Conservation (phyloP, 1,139 yeast species). For the Saccharomyces pastorianus region DNA sequence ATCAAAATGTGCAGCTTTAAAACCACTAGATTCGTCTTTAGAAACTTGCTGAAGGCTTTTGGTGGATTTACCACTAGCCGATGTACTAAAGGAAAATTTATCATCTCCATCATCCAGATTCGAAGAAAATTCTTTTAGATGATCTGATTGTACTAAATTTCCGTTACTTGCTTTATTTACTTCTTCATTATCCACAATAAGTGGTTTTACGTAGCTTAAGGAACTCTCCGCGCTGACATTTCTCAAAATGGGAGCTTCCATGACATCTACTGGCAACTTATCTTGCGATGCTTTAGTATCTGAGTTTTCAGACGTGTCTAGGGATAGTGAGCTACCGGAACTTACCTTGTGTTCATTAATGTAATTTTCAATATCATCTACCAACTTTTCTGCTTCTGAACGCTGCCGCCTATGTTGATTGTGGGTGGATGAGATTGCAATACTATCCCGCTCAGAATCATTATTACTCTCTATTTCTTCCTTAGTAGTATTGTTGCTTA, state of each 20-base stretch:
- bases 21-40: constrained; percentile 2
- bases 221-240: constrained; percentile 8
- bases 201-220: constrained; percentile 12
- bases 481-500: not conserved
- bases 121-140: not conserved
- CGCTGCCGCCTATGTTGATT: constrained; percentile 23
- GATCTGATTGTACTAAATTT: not conserved
- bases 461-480: not conserved
- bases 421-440: not conserved
- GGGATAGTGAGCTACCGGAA: constrained; percentile 3
- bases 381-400: constrained; percentile 30
- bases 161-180: not conserved
- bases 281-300: not conserved
- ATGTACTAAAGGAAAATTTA: constrained; percentile 20
- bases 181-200: constrained; percentile 4
- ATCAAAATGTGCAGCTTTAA: constrained; percentile 6
- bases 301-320: not conserved
- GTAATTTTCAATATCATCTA: constrained; percentile 28
- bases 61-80: constrained; percentile 15
- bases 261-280: constrained; percentile 1
- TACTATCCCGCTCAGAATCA: not conserved
- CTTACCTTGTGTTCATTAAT: constrained; percentile 13
- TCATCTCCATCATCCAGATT: constrained; percentile 10
- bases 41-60: constrained; percentile 16
- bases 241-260: not conserved